A percentile compares a stretch with the other conserved stretches of the same genome.
Evolutionary conservation across 495 filamentous ascomycete genomes (phyloP).

Genomic region (Pyronema domesticum): DNA sequence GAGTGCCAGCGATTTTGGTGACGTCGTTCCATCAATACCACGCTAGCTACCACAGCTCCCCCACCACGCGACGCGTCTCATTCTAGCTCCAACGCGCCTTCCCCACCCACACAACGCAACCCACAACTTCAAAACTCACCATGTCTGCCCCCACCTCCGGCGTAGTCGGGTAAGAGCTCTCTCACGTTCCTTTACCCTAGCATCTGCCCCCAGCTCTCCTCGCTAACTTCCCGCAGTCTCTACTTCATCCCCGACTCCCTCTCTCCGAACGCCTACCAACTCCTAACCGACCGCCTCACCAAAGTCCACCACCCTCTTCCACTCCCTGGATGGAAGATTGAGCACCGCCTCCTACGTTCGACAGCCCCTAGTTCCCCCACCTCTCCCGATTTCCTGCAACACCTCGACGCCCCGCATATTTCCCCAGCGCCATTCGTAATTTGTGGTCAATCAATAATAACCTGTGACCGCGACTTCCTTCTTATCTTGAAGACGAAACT

Average conservation of each 20-base stretch:
- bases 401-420: constrained; percentile 17
- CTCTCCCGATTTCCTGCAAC: constrained; percentile 16
- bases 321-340: constrained; percentile 6
- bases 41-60: too few species aligned
- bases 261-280: constrained; percentile 1
- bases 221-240: constrained; percentile 2
- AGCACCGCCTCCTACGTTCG: constrained; percentile 15
- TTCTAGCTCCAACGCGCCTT: too few species aligned
- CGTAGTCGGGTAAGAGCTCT: too few species aligned
- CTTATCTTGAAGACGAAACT: constrained; percentile 16
- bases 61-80: too few species aligned
- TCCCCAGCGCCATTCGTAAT: constrained; percentile 12
- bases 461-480: constrained; percentile 18
- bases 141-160: too few species aligned
- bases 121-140: too few species aligned
- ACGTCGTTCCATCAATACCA: too few species aligned
- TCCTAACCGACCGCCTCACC: constrained; percentile 14
- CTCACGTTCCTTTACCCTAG: too few species aligned
- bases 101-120: too few species aligned
- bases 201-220: too few species aligned
- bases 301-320: constrained; percentile 19
- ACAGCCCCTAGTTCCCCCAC: neutral
- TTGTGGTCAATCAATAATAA: constrained; percentile 15
- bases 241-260: constrained; percentile 19
- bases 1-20: too few species aligned